Conservation (phyloP, 2,329 filamentous ascomycete species). For the Penicillium paneum region DNA sequence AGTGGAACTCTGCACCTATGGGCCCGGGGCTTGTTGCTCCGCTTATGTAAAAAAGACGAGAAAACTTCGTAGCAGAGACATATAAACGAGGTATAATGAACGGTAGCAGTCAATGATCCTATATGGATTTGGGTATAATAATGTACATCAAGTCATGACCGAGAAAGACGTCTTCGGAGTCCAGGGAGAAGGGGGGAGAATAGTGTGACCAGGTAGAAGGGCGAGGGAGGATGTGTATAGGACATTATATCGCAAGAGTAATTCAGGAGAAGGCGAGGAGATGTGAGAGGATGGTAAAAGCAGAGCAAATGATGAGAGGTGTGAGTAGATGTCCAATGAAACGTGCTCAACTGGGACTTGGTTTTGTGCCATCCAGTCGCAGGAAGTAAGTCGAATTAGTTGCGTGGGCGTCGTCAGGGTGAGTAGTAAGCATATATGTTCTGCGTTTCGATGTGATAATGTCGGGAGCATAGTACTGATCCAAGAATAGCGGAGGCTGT, state of each 20-base stretch:
- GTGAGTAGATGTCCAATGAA: neutral
- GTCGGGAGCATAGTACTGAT: neutral
- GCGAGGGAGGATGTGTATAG: neutral
- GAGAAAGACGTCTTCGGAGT: neutral
- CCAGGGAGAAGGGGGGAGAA: neutral
- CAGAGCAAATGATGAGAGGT: neutral
- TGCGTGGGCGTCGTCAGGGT: neutral
- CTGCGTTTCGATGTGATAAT: neutral
- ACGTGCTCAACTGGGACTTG: neutral
- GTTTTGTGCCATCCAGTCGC: neutral
- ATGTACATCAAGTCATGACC: conserved; percentile 25
- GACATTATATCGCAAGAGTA: neutral
- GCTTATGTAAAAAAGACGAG: neutral
- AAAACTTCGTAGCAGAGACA: neutral
- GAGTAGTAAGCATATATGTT: no score
- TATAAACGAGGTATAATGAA: neutral
- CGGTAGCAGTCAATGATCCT: conserved; percentile 1
- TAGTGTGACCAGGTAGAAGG: neutral
- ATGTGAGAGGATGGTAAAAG: neutral
- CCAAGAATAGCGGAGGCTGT: neutral
- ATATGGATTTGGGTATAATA: conserved; percentile 20
- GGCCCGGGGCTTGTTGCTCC: neutral
- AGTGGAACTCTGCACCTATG: neutral
- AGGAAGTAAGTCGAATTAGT: neutral
- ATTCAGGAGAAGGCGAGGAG: neutral